phyloP scores from a whole-genome alignment of 768 basidiomycete genomes.

The Leccinellum albellum region DNA sequence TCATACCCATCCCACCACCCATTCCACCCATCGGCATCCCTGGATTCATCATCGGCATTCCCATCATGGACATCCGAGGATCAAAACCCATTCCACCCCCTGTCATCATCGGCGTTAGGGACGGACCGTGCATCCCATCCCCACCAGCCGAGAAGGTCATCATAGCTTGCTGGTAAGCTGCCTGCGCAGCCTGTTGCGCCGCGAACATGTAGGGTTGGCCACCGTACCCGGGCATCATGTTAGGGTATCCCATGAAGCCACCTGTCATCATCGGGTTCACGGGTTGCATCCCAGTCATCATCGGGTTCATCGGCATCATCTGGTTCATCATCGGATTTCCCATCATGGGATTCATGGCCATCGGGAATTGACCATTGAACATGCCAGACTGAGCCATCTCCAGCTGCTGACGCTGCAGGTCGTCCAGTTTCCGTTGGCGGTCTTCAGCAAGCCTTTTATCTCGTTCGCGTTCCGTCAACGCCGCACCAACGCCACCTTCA shows the following conservation, averaged over 20 bases:
- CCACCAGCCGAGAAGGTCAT: constrained; percentile 79
- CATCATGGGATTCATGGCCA: constrained; percentile 69
- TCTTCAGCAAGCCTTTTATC: constrained; percentile 91
- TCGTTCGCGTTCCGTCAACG: constrained; percentile 91
- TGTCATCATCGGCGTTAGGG: constrained; percentile 56
- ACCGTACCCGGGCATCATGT: constrained; percentile 38
- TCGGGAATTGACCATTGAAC: constrained; percentile 49
- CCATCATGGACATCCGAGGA: constrained; percentile 82
- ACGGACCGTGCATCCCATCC: constrained; percentile 38
- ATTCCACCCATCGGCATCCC: constrained; percentile 38
- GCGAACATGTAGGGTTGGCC: constrained; percentile 83
- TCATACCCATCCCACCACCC: constrained; percentile 17
- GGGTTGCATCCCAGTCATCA: constrained; percentile 55
- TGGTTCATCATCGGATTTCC: constrained; percentile 53
- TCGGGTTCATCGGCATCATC: constrained; percentile 51
- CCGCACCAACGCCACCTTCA: constrained; percentile 92
- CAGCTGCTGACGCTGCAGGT: constrained; percentile 81
- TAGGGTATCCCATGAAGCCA: constrained; percentile 41
- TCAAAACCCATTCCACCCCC: constrained; percentile 56
- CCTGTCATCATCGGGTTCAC: constrained; percentile 53
- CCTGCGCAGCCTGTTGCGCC: constrained; percentile 74
- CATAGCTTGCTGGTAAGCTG: constrained; percentile 90
- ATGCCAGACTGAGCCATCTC: constrained; percentile 86
- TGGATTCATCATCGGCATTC: constrained; percentile 64
- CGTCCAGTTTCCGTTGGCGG: constrained; percentile 88